These are phyloP conservation scores for Diplodia seriata DNA, from an alignment of 2,329 filamentous ascomycete genomes.

Conservation along the genomic window DNA sequence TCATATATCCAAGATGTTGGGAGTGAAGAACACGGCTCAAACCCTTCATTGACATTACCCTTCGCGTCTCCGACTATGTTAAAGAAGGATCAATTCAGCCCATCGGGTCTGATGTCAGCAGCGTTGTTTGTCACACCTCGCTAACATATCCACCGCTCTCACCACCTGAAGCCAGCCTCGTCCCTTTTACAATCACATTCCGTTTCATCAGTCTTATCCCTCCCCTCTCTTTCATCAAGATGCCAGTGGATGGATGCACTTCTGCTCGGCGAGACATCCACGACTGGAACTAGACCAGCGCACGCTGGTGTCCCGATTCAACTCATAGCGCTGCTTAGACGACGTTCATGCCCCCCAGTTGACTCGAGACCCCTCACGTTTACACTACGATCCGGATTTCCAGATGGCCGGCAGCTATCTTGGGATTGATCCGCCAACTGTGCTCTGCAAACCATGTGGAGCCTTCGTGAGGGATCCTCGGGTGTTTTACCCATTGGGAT, in stretches of 20 bases:
- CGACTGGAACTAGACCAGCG: neutral
- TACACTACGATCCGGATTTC: neutral
- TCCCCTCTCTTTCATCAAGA: neutral
- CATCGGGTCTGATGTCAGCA: neutral
- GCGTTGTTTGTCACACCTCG: neutral
- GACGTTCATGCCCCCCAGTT: neutral
- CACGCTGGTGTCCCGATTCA: neutral
- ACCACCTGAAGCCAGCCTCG: neutral
- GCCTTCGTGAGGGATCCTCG: neutral
- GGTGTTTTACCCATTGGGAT: too few species aligned
- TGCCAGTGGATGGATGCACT: neutral
- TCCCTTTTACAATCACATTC: neutral
- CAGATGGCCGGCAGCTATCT: neutral
- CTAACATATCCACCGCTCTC: neutral
- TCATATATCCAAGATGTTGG: too few species aligned
- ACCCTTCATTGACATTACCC: neutral
- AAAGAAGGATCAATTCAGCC: too few species aligned
- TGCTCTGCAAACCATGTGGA: neutral
- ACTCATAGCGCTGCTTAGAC: slow-evolving; percentile 2
- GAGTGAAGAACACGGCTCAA: neutral
- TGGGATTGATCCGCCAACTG: neutral
- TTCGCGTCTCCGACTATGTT: too few species aligned
- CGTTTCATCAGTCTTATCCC: neutral
- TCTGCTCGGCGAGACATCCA: neutral
- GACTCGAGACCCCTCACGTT: neutral